These are phyloP conservation scores for Myriosclerotinia duriaeana DNA, from an alignment of 2,329 filamentous ascomycete genomes.

Conservation along the genomic window DNA sequence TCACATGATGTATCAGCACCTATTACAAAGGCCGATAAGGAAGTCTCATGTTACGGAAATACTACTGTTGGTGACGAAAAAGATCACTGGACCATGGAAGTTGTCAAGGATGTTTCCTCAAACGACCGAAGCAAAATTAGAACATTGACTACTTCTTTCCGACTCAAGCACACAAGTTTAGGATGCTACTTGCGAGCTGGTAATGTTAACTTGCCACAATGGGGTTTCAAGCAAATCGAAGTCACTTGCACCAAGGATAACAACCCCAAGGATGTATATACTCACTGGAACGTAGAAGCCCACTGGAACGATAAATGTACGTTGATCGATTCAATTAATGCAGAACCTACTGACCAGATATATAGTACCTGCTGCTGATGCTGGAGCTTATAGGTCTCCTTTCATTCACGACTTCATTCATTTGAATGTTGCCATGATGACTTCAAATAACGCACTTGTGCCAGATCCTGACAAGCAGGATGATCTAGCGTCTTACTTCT, in stretches of 20 bases:
- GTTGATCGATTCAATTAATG: constrained; percentile 41
- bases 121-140: constrained; percentile 77
- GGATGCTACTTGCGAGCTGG: constrained; percentile 94
- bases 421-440: constrained; percentile 99
- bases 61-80: constrained; percentile 93
- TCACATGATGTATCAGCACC: constrained; percentile 89
- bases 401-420: constrained; percentile 98
- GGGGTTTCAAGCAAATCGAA: constrained; percentile 99
- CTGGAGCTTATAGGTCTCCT: constrained; percentile 90
- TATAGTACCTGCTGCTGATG: constrained; percentile 80
- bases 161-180: constrained; percentile 76
- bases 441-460: constrained; percentile 96
- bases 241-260: constrained; percentile 92
- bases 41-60: constrained; percentile 96
- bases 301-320: constrained; percentile 91
- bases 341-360: constrained; percentile 39
- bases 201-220: constrained; percentile 94
- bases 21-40: constrained; percentile 81
- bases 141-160: constrained; percentile 90
- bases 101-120: constrained; percentile 81
- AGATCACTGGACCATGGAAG: constrained; percentile 94
- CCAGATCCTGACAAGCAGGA: constrained; percentile 99
- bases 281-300: constrained; percentile 97
- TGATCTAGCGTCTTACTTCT: constrained; percentile 92
- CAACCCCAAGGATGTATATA: constrained; percentile 89